A percentile compares a stretch with the other conserved stretches of the same genome.
Evolutionary conservation across 805 yeast genomes (phyloP).

Genomic region (Millerozyma acaciae): DNA sequence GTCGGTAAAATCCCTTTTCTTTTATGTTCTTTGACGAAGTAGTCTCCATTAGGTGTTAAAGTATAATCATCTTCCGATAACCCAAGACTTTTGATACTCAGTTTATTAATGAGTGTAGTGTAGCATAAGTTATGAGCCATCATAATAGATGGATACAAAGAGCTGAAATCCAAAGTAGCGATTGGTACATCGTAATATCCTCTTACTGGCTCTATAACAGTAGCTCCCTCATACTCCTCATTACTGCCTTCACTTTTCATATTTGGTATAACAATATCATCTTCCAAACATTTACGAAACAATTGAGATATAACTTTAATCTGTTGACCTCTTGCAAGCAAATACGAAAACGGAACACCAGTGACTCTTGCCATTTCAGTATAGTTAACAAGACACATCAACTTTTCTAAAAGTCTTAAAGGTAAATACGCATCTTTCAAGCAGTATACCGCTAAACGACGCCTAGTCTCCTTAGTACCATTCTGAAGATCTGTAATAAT

Average conservation of each 20-base stretch:
- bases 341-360: conserved; percentile 93
- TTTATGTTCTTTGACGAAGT: conserved; percentile 65
- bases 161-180: conserved; percentile 96
- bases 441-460: conserved; percentile 95
- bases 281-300: conserved; percentile 85
- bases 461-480: conserved; percentile 86
- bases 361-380: conserved; percentile 99
- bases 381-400: conserved; percentile 94
- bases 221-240: conserved; percentile 98
- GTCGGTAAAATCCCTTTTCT: conserved; percentile 90
- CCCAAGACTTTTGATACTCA: conserved; percentile 60
- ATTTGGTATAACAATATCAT: conserved; percentile 87
- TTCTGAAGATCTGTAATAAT: conserved; percentile 92
- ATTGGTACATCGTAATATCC: conserved; percentile 97
- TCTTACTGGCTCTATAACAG: conserved; percentile 93
- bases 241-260: conserved; percentile 73
- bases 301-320: conserved; percentile 95
- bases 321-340: conserved; percentile 92
- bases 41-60: conserved; percentile 87
- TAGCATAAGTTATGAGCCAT: conserved; percentile 98
- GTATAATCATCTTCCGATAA: conserved; percentile 76
- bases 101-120: conserved; percentile 75
- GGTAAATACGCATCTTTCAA: conserved; percentile 95
- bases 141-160: conserved; percentile 96
- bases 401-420: conserved; percentile 77